Evolutionary conservation across 2,329 filamentous ascomycete species (phyloP), one percentile per base, ranked within the genome.

Genomic region (Delphinella strobiligena): DNA sequence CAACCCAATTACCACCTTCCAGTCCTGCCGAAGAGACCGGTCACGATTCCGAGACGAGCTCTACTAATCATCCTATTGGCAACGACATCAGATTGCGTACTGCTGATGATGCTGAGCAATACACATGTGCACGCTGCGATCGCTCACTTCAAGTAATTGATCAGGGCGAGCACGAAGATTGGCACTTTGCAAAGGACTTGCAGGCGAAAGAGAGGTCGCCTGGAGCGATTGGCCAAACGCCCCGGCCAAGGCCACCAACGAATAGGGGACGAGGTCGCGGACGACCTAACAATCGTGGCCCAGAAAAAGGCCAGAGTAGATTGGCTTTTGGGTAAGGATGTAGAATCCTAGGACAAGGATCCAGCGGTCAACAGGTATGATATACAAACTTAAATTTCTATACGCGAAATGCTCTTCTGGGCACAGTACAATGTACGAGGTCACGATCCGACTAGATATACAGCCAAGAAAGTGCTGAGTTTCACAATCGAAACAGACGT

Each of bases 171-270:
- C 91, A 98, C 58, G 69, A 80, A 39, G 91, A 98, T 59, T 96
- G 88, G 80, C 91, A 98, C 62, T 81, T 94, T 61, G 91, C 91
- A 34, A 85, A 83, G 61, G 82, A 89, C 50, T 69, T 98, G 19
- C 80, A 88, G 47, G 72, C 78, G 42, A 69, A 80, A 48, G 72
- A 81, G 62, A 69, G 47, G 8, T 14, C 42, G 41, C 37, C 45
- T 48, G 7, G 45, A 48, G 17, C 41, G 41, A 30, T 35, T 36
- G 29, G 33, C 36, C 47, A 2, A 29, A 38, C 24, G 30, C 34
- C 12, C 24, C 46, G 42, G 30, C 34, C 11, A 4, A 37, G 17
- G 18, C 40, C 19, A 35, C 37, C 12, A 19, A 5, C 44, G 27
- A 8, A 31, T 12, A 45, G 41, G 17, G 49, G 55, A 41, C 43